Evolutionary conservation across 305 asterid genomes (phyloP).

Genomic region (Plantago rigida): DNA sequence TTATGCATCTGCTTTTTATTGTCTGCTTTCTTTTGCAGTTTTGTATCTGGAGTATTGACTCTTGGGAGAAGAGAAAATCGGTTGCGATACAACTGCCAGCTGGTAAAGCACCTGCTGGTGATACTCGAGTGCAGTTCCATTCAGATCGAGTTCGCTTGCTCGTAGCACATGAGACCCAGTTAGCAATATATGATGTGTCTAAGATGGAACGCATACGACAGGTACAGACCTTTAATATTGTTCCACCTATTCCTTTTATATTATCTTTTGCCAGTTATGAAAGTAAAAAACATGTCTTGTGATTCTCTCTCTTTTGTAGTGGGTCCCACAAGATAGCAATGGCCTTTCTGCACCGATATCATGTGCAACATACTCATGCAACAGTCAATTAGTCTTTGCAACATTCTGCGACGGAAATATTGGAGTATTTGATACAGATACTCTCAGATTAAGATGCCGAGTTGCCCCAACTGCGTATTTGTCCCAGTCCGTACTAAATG

Average conservation of each 20-base stretch:
- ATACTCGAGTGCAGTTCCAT: slow-evolving; percentile 91
- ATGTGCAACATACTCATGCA: slow-evolving; percentile 86
- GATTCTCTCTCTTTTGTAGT: slow-evolving; percentile 39
- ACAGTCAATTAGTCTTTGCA: slow-evolving; percentile 80
- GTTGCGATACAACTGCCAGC: slow-evolving; percentile 77
- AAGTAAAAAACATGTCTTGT: slow-evolving; percentile 9
- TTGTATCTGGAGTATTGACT: slow-evolving; percentile 88
- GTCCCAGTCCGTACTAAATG: slow-evolving; percentile 53
- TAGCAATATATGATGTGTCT: slow-evolving; percentile 81
- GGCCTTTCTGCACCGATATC: slow-evolving; percentile 80
- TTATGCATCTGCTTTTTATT: too few relatives aligned
- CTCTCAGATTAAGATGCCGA: slow-evolving; percentile 76
- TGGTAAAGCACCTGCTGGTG: slow-evolving; percentile 84
- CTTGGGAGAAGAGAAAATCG: slow-evolving; percentile 86
- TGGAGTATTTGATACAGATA: slow-evolving; percentile 85
- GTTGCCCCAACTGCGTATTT: slow-evolving; percentile 69
- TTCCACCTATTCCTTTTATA: background rate
- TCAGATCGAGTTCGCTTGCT: slow-evolving; percentile 77
- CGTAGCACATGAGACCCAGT: slow-evolving; percentile 84
- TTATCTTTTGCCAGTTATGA: slow-evolving; percentile 4
- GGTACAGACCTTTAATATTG: slow-evolving; percentile 33
- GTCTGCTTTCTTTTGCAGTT: slow-evolving; percentile 40
- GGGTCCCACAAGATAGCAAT: slow-evolving; percentile 84
- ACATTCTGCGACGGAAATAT: slow-evolving; percentile 73
- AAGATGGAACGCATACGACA: slow-evolving; percentile 93